Percentiles rank a stretch among this genome's conserved stretches.
Conservation (phyloP, 2,329 filamentous ascomycete species). For the Penicillium sp. region DNA sequence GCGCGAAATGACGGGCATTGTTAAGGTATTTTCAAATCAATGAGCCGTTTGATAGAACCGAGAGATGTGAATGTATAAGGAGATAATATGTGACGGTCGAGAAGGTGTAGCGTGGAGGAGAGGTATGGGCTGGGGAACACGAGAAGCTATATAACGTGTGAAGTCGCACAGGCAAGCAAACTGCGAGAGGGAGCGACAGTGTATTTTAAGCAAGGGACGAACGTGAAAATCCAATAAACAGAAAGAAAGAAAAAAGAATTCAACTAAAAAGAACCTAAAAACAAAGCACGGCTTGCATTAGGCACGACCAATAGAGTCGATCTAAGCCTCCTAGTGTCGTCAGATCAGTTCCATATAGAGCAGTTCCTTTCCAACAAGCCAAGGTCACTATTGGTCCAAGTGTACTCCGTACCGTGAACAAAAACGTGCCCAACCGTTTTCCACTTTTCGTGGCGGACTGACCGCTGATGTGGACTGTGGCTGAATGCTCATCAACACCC, state of each 20-base stretch:
- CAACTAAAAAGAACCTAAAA: background rate
- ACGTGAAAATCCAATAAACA: background rate
- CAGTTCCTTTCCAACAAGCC: background rate
- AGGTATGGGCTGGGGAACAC: constrained; percentile 2
- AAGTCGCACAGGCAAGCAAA: constrained; percentile 12
- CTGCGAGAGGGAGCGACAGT: constrained; percentile 7
- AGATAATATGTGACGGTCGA: background rate
- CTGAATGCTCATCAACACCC: constrained; percentile 6
- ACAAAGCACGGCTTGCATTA: constrained; percentile 1
- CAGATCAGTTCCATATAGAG: constrained; percentile 8
- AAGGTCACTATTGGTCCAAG: constrained; percentile 4
- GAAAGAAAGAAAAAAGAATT: background rate
- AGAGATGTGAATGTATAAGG: background rate
- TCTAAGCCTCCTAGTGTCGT: constrained; percentile 8
- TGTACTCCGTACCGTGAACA: background rate
- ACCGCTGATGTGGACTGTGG: constrained; percentile 16
- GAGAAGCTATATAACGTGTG: constrained; percentile 12
- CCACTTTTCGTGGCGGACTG: background rate
- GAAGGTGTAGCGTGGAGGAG: background rate
- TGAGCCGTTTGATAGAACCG: background rate
- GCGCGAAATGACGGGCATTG: constrained; percentile 47
- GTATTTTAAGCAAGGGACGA: constrained; percentile 15
- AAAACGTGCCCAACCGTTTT: constrained; percentile 10
- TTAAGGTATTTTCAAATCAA: constrained; percentile 7
- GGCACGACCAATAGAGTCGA: constrained; percentile 6